These are phyloP conservation scores for Yarrowia phangngaensis DNA, from an alignment of 805 yeast species.

Conservation along the genomic window DNA sequence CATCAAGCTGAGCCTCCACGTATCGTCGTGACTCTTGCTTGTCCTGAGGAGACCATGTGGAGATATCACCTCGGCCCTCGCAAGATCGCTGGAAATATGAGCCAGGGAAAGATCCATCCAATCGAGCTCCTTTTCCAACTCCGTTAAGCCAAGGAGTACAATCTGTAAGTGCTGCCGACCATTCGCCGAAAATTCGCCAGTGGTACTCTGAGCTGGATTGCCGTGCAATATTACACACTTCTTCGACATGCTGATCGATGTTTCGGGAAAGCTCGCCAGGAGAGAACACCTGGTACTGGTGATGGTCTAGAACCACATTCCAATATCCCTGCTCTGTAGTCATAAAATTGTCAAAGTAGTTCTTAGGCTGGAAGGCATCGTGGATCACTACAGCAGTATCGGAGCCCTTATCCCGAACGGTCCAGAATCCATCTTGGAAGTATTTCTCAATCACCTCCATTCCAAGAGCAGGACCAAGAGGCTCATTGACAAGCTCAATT, in stretches of 20 bases:
- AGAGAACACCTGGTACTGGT: conserved; percentile 83
- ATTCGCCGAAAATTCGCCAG: conserved; percentile 82
- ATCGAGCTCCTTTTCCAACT: conserved; percentile 76
- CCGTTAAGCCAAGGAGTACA: conserved; percentile 89
- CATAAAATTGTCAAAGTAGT: conserved; percentile 62
- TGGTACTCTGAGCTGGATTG: conserved; percentile 51
- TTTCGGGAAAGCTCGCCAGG: conserved; percentile 54
- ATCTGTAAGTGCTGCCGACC: conserved; percentile 89
- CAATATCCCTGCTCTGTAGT: conserved; percentile 42
- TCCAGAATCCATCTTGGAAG: conserved; percentile 59
- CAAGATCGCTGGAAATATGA: conserved; percentile 58
- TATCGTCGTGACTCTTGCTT: conserved; percentile 59
- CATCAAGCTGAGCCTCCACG: conserved; percentile 88
- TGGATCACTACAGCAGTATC: conserved; percentile 64
- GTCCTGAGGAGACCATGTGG: conserved; percentile 58
- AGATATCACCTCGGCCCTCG: conserved; percentile 46
- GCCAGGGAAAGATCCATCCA: conserved; percentile 54
- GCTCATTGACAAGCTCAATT: conserved; percentile 84
- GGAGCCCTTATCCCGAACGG: conserved; percentile 53
- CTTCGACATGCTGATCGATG: conserved; percentile 58
- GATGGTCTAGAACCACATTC: conserved; percentile 81
- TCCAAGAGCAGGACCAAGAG: conserved; percentile 68
- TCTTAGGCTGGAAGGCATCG: conserved; percentile 67
- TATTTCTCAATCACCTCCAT: conserved; percentile 56
- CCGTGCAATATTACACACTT: conserved; percentile 52